Evolutionary conservation across 2,329 filamentous ascomycete genomes (phyloP).

Genomic region (Dothistroma septosporum): DNA sequence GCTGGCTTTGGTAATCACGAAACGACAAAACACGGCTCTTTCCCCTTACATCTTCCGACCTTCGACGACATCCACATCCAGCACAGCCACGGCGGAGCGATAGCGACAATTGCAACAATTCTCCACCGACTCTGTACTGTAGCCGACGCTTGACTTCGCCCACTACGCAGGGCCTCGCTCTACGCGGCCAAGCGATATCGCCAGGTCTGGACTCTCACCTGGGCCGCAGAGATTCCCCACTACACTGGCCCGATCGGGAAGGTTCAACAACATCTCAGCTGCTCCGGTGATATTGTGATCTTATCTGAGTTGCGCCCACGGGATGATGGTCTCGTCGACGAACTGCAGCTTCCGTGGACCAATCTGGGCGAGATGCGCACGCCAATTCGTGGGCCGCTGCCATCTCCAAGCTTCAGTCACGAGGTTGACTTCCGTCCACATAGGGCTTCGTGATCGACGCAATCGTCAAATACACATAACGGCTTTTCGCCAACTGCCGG

Average conservation of each 20-base stretch:
- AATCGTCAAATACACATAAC: neutral
- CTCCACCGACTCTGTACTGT: neutral
- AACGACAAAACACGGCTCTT: too few relatives aligned
- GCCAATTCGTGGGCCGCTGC: too few relatives aligned
- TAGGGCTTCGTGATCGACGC: neutral
- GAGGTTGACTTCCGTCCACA: neutral
- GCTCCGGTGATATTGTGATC: neutral
- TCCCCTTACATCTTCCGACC: too few relatives aligned
- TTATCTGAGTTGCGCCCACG: neutral
- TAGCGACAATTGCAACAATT: neutral
- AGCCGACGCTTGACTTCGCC: neutral
- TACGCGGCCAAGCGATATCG: neutral
- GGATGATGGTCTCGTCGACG: neutral
- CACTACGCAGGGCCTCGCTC: too few relatives aligned
- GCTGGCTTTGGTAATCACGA: too few relatives aligned
- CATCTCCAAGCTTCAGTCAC: neutral
- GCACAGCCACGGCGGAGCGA: neutral
- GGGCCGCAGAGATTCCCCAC: neutral
- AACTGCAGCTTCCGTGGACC: neutral
- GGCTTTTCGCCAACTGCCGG: neutral
- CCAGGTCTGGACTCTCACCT: too few relatives aligned
- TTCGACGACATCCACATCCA: neutral
- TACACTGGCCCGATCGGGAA: neutral
- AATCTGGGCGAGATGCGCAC: neutral
- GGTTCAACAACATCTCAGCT: neutral